phyloP scores from a whole-genome alignment of 495 filamentous ascomycete species.

The Penicillium ochrochloron region DNA sequence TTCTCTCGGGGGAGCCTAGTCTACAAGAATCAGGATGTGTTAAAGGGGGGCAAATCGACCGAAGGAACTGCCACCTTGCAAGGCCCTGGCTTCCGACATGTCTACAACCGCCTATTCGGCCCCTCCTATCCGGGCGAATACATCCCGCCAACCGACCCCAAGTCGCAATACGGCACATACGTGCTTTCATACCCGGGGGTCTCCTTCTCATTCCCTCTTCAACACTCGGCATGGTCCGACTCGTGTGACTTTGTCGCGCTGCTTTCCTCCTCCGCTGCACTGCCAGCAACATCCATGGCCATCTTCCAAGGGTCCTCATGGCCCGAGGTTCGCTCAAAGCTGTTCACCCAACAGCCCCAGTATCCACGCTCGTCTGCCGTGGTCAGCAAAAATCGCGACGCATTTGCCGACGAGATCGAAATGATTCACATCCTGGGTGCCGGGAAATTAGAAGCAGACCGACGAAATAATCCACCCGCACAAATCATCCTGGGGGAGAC shows the following conservation, averaged over 20 bases:
- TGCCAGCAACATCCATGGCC: slow-evolving; percentile 79
- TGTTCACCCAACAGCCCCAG: slow-evolving; percentile 75
- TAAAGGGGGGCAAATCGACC: slow-evolving; percentile 60
- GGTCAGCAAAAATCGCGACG: slow-evolving; percentile 64
- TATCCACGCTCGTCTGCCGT: slow-evolving; percentile 64
- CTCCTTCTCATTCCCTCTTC: slow-evolving; percentile 86
- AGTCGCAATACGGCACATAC: slow-evolving; percentile 68
- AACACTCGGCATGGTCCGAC: slow-evolving; percentile 74
- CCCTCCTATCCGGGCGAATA: slow-evolving; percentile 94
- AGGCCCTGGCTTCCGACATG: slow-evolving; percentile 85
- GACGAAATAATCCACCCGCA: slow-evolving; percentile 62
- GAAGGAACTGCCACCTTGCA: slow-evolving; percentile 47
- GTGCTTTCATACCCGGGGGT: slow-evolving; percentile 92
- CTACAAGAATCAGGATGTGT: slow-evolving; percentile 84
- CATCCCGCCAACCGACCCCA: slow-evolving; percentile 57
- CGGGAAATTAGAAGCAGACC: slow-evolving; percentile 75
- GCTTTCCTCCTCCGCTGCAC: slow-evolving; percentile 76
- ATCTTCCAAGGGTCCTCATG: slow-evolving; percentile 89
- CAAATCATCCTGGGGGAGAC: slow-evolving; percentile 78
- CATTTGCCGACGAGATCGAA: slow-evolving; percentile 78
- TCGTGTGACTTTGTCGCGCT: slow-evolving; percentile 84
- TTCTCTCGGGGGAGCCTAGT: slow-evolving; percentile 83
- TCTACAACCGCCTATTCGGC: slow-evolving; percentile 89
- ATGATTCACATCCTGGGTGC: slow-evolving; percentile 73
- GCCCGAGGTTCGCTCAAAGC: slow-evolving; percentile 72